phyloP scores from a whole-genome alignment of 352 stramenopile genomes.

The Blastocystis sp. region DNA sequence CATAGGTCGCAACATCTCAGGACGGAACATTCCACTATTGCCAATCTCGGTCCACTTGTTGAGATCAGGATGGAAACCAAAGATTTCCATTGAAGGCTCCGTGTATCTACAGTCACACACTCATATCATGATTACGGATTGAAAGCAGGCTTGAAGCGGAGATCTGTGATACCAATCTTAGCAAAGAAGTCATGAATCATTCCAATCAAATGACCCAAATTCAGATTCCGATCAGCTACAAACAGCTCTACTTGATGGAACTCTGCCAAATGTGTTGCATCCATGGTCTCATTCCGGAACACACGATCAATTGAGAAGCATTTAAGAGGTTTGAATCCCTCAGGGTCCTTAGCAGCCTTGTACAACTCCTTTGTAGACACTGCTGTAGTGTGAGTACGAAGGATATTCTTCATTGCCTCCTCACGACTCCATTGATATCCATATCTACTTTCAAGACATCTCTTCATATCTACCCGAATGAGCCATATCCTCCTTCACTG shows the following conservation, averaged over 20 bases:
- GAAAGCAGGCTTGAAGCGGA: conserved; percentile 99
- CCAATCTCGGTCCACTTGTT: conserved; percentile 79
- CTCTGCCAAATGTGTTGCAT: conserved; percentile 97
- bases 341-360: conserved; percentile 83
- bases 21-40: conserved; percentile 88
- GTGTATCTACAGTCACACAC: conserved; percentile 77
- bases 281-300: conserved; percentile 99
- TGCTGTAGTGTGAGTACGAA: conserved; percentile 96
- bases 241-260: conserved; percentile 97
- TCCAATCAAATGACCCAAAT: conserved; percentile 93
- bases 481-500: conserved; percentile 86
- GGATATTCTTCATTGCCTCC: conserved; percentile 95
- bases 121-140: conserved; percentile 75
- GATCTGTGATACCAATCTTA: conserved; percentile 83
- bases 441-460: neutral
- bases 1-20: conserved; percentile 97
- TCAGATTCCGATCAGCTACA: conserved; percentile 95
- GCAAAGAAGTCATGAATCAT: conserved; percentile 99
- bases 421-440: conserved; percentile 77
- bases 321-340: conserved; percentile 89
- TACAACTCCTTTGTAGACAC: conserved; percentile 98
- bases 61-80: conserved; percentile 97
- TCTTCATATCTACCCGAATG: conserved; percentile 80
- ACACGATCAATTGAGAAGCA: conserved; percentile 99
- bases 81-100: conserved; percentile 99